Conservation (phyloP, 257 asterid genomes). For the Solanum pimpinellifolium region DNA sequence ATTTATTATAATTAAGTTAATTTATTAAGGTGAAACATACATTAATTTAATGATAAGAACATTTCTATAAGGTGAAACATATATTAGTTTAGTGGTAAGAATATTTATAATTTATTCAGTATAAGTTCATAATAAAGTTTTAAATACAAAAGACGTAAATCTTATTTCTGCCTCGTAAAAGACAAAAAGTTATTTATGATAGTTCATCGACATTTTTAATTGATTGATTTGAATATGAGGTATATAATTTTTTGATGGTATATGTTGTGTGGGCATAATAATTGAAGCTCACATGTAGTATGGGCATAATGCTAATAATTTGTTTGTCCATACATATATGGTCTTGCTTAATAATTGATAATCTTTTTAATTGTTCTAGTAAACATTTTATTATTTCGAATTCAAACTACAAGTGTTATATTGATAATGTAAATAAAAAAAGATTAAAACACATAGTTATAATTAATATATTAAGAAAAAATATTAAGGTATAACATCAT, state of each 20-base stretch:
- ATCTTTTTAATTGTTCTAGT: background rate
- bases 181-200: background rate
- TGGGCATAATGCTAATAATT: background rate
- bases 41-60: no score
- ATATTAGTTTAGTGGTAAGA: no score
- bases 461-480: background rate
- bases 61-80: no score
- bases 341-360: background rate
- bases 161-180: rapidly evolving
- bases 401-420: background rate
- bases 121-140: no score
- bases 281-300: background rate
- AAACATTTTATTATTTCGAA: background rate
- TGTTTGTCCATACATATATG: background rate
- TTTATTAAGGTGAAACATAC: background rate
- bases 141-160: no score
- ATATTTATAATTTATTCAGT: no score
- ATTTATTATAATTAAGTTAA: background rate
- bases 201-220: background rate
- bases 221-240: background rate
- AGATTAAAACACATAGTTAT: background rate
- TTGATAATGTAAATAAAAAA: background rate
- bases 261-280: background rate
- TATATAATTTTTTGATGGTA: background rate
- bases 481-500: background rate